Evolutionary conservation across 768 basidiomycete species (phyloP).

Genomic region (Podaxis sp.): DNA sequence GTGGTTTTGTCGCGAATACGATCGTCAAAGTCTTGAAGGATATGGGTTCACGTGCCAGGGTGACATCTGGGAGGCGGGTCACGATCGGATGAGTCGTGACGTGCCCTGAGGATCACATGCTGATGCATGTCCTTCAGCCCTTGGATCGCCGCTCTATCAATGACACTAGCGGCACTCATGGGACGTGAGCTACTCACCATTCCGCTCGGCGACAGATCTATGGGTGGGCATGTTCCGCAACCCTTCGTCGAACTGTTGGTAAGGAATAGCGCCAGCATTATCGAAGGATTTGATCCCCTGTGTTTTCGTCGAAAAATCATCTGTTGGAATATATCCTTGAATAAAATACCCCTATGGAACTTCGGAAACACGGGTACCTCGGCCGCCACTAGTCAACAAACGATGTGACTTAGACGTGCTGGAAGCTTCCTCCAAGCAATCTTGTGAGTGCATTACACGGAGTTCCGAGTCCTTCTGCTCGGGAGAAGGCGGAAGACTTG

Average conservation of each 20-base stretch:
- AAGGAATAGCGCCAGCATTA: too few relatives aligned
- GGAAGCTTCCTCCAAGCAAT: background rate
- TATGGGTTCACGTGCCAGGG: background rate
- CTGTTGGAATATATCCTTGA: too few relatives aligned
- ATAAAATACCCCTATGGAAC: too few relatives aligned
- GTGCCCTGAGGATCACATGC: background rate
- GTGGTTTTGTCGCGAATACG: background rate
- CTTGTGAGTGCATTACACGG: background rate
- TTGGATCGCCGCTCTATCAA: constrained; percentile 31
- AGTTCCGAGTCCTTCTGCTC: too few relatives aligned
- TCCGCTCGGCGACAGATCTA: background rate
- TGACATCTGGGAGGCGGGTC: background rate
- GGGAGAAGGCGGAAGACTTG: background rate
- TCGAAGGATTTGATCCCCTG: too few relatives aligned
- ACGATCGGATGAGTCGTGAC: background rate
- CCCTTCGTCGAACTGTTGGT: too few relatives aligned
- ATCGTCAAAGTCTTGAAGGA: background rate
- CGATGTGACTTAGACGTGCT: background rate
- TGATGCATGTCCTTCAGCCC: background rate
- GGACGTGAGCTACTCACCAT: background rate
- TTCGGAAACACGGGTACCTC: too few relatives aligned
- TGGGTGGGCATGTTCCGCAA: too few relatives aligned
- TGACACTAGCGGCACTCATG: background rate
- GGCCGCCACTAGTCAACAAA: too few relatives aligned
- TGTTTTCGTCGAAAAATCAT: too few relatives aligned